Base-by-base conservation (phyloP, 179 eudicot species). In the Silene noctiflora region DNA sequence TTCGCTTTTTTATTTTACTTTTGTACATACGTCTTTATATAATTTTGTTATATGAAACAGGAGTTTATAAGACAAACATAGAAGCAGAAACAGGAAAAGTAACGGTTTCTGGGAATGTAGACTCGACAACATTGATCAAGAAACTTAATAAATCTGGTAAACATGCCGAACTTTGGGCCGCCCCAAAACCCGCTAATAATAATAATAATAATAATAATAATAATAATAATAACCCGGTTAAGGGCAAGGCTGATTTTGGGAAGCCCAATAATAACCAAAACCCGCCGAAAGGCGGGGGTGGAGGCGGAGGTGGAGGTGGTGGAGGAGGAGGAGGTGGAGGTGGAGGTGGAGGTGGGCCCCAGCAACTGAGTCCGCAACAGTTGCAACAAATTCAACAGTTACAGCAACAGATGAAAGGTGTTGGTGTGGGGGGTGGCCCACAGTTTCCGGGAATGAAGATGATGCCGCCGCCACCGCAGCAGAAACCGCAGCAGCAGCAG, bases 21-120 rank as follows among this genome's bases (percentile, higher is more conserved):
- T n/a, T n/a, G n/a, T n/a, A n/a, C n/a, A n/a, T 27, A 27, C 29
- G 29, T 29, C 33, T 2, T 29, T 3, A 29, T 29, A 29, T 33
- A 33, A 33, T 33, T 33, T 33, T 33, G 39, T 33, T 33, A 33
- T 33, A 39, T 60, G 63, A 63, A 68, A 60, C 81, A 94, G 98
- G 98, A 58, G 98, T 94, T 25, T 94, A 89, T 74, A 92, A 80
- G 33, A 84, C 80, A 17, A 79, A 42, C 66, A 89, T 92, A 87
- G 97, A 94, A 77, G 75, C 97, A 69, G 98, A 94, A 69, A 93
- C 81, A 71, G 98, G 98, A 51, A 94, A 89, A 83, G 98, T 94
- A 53, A 92, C 94, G 16, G 96, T 94, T 11, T 87, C 91, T 8
- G 94, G 98, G 46, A 91, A 85, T 77, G 87, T 91, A 66, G 96